Percentiles rank a stretch among this genome's conserved stretches.
These are phyloP conservation scores for Parasarocladium wereldwijsianum DNA, from an alignment of 2,329 filamentous ascomycete species.

Conservation along the genomic window DNA sequence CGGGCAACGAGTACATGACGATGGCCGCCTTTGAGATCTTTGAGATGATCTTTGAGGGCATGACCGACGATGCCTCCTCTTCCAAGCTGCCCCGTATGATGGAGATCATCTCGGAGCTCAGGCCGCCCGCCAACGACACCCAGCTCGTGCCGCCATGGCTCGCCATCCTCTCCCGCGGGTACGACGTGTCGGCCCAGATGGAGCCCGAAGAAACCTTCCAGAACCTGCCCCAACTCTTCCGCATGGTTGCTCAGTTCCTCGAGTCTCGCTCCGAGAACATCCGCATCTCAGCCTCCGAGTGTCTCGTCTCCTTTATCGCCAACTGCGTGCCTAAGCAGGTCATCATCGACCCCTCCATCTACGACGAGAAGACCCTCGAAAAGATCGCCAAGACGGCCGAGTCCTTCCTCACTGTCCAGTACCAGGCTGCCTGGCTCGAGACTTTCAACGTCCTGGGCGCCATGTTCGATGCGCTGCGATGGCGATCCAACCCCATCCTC, in stretches of 20 bases:
- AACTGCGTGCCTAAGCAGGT: conserved; percentile 78
- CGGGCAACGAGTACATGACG: conserved; percentile 87
- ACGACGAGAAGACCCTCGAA: conserved; percentile 79
- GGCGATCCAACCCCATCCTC: conserved; percentile 70
- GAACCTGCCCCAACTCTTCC: conserved; percentile 75
- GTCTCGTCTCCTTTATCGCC: conserved; percentile 79
- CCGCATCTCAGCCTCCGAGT: conserved; percentile 85
- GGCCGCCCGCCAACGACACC: conserved; percentile 83
- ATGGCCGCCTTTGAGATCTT: conserved; percentile 97
- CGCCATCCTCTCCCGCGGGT: conserved; percentile 83
- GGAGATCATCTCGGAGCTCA: conserved; percentile 82
- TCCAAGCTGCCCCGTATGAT: conserved; percentile 79
- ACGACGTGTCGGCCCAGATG: conserved; percentile 82
- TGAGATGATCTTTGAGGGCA: conserved; percentile 87
- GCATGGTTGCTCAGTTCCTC: conserved; percentile 66
- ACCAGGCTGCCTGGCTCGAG: conserved; percentile 87
- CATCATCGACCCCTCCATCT: conserved; percentile 77
- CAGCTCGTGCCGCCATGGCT: conserved; percentile 94
- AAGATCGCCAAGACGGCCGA: conserved; percentile 62
- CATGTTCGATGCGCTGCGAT: conserved; percentile 75
- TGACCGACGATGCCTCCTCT: conserved; percentile 76
- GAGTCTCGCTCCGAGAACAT: conserved; percentile 85
- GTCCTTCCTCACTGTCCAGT: conserved; percentile 73
- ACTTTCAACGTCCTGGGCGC: conserved; percentile 79
- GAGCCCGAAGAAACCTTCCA: conserved; percentile 83